Base-by-base conservation (phyloP, 2,329 filamentous ascomycete species). In the Paecilomyces sp. region DNA sequence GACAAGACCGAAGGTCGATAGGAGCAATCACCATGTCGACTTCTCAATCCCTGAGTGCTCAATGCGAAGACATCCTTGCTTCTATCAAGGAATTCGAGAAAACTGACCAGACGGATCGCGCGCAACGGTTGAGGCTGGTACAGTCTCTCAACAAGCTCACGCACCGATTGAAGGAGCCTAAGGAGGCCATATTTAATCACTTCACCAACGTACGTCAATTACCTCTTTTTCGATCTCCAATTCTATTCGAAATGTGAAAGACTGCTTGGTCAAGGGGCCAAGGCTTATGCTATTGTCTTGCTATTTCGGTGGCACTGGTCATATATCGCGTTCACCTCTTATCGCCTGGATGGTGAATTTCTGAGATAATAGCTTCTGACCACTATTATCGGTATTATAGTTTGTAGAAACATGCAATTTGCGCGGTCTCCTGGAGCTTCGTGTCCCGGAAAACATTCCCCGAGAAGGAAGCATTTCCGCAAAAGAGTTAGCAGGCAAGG, bases 391-490 rank as follows among this genome's bases (percentile, higher is more conserved):
- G 3, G 25, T 24, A 7, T 22, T 61, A 54, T 55, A 65, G 64
- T 63, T 61, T 36, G 61, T 61, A 3, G 57, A 63, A 56, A 65
- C 62, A 1, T 61, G 63, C n/a, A 65, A 67, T 18, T 52, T 69
- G 50, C 62, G 66, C 24, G 64, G 64, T 9, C 57, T 68, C 47
- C 60, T 67, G 58, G 63, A 62, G 54, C 58, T 63, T 31, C 31
- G 55, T 25, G 67, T 68, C 28, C 63, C 70, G 2, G 62, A 70
- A 41, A 67, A 64, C 34, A 68, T 72, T 30, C 69, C 69, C 4
- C 59, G 57, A 7, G 58, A 70, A 33, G 67, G 65, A 28, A 64
- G 59, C 53, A 70, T 70, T 30, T 59, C 61, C 52, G 62, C 65
- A 7, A 64, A 65, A 55, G 61, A 68, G 22, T 57, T 70, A 9